Conservation (phyloP, 2,329 filamentous ascomycete genomes). For the Colletotrichum kahawae region DNA sequence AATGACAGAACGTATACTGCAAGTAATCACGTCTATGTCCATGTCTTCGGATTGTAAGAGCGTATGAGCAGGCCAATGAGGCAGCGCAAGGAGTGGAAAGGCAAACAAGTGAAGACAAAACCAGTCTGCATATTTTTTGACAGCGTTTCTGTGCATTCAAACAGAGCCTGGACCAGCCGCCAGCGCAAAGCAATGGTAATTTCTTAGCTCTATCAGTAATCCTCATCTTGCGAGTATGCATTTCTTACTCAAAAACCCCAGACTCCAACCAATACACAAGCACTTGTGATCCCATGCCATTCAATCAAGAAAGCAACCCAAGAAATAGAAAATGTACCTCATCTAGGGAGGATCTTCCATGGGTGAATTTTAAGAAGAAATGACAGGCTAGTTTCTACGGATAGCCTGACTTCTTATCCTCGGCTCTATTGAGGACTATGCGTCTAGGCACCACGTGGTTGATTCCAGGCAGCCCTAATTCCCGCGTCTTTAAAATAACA, state of each 20-base stretch:
- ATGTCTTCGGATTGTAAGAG: neutral
- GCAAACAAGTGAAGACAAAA: neutral
- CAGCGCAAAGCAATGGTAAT: accelerated
- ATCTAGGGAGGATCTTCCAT: neutral
- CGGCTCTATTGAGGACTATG: neutral
- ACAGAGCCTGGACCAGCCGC: neutral
- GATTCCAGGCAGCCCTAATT: no score
- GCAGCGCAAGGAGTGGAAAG: neutral
- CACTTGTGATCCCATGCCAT: neutral
- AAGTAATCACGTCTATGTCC: neutral
- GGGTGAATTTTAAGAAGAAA: neutral
- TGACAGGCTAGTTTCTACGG: neutral
- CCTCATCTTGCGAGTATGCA: neutral
- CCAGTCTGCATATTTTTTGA: neutral
- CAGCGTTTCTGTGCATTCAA: neutral
- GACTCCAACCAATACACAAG: neutral
- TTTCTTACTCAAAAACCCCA: neutral
- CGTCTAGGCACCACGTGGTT: neutral
- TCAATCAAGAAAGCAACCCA: neutral
- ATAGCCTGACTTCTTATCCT: neutral
- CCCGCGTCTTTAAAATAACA: neutral
- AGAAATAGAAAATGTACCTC: neutral
- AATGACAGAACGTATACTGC: neutral
- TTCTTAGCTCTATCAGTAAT: neutral
- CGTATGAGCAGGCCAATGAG: neutral